Evolutionary conservation across 139 green algal species (phyloP).

Genomic region (Tetraselmis striata): DNA sequence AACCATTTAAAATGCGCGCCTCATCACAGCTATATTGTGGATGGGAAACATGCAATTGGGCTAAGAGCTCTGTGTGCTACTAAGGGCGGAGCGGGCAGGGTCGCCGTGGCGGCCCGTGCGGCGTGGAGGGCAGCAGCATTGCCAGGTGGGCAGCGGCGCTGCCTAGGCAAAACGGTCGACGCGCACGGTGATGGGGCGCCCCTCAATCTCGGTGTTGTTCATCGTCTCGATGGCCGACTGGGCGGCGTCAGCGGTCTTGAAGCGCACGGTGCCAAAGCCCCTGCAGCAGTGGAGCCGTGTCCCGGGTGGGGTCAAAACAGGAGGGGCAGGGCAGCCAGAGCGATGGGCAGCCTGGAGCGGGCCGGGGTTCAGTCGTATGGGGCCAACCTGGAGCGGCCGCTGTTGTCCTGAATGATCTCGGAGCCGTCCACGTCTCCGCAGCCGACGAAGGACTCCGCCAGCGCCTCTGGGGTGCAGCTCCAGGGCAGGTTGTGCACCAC

Average conservation of each 20-base stretch:
- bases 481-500: slow-evolving; percentile 90
- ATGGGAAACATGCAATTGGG: too few relatives aligned
- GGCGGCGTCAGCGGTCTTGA: slow-evolving; percentile 55
- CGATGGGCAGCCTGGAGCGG: background rate
- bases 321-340: background rate
- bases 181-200: slow-evolving; percentile 70
- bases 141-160: too few relatives aligned
- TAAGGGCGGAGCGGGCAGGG: too few relatives aligned
- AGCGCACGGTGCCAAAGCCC: slow-evolving; percentile 82
- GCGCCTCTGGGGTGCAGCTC: slow-evolving; percentile 78
- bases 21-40: too few relatives aligned
- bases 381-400: slow-evolving; percentile 56
- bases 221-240: slow-evolving; percentile 56
- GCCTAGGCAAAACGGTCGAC: slow-evolving; percentile 72
- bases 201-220: slow-evolving; percentile 78
- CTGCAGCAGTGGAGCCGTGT: slow-evolving; percentile 27
- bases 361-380: background rate
- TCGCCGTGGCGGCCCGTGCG: too few relatives aligned
- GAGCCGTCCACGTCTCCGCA: slow-evolving; percentile 60
- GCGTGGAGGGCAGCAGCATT: too few relatives aligned
- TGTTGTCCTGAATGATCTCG: slow-evolving; percentile 74
- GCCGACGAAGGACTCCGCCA: slow-evolving; percentile 75
- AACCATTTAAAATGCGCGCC: too few relatives aligned
- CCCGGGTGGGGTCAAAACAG: background rate
- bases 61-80: too few relatives aligned